Evolutionary conservation across 148 eudicot species (phyloP).

Genomic region (Spergularia marina): DNA sequence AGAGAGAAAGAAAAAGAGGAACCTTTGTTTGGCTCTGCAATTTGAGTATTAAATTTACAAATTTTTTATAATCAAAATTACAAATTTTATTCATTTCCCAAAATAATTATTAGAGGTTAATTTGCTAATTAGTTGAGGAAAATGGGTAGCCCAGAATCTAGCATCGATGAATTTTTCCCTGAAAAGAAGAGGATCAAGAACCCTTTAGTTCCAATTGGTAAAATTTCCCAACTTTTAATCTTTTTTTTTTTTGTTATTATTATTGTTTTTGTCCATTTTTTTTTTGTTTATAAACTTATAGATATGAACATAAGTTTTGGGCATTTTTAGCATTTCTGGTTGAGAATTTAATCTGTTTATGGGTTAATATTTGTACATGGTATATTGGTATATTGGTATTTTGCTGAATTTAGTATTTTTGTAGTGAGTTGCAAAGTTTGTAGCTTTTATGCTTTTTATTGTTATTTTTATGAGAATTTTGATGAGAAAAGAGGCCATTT

Average conservation of each 20-base stretch:
- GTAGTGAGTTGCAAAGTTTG: neutral
- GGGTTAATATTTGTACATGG: neutral
- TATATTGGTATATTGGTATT: no score
- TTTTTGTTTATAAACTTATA: neutral
- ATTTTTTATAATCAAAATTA: neutral
- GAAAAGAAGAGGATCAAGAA: slow-evolving; percentile 61
- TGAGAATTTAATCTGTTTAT: neutral
- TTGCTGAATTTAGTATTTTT: neutral
- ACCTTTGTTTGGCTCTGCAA: neutral
- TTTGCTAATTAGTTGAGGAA: neutral
- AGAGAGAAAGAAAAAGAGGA: no score
- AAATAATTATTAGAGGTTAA: no score
- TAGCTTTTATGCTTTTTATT: neutral
- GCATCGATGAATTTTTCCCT: slow-evolving; percentile 43
- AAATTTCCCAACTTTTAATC: slow-evolving; percentile 7
- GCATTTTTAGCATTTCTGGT: neutral
- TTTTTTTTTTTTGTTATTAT: neutral
- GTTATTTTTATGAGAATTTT: neutral
- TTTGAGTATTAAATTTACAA: neutral
- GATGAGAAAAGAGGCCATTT: no score
- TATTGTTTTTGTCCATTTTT: neutral
- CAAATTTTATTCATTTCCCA: neutral
- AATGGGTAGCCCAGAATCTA: slow-evolving; percentile 33
- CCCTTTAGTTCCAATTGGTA: slow-evolving; percentile 82
- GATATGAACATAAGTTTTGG: neutral